phyloP scores from a whole-genome alignment of 768 basidiomycete species.

The Sarcodon sp. region DNA sequence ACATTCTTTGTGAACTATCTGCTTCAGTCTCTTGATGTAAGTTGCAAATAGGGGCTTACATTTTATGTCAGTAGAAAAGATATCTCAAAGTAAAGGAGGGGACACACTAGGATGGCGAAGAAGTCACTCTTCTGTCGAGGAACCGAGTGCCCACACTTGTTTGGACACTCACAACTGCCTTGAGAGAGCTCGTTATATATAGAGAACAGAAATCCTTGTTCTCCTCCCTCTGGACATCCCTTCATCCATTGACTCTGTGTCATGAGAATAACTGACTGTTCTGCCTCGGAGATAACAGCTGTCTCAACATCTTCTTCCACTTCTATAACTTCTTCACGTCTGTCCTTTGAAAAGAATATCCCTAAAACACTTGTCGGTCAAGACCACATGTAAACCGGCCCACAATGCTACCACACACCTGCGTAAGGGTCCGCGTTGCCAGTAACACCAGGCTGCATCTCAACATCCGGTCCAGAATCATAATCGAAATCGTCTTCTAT shows the following conservation, averaged over 20 bases:
- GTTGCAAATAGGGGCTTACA: slow-evolving; percentile 55
- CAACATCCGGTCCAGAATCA: slow-evolving; percentile 44
- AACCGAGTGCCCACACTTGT: slow-evolving; percentile 55
- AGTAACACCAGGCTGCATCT: slow-evolving; percentile 20
- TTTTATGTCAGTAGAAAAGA: slow-evolving; percentile 2
- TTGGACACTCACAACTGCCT: slow-evolving; percentile 56
- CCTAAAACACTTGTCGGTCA: slow-evolving; percentile 28
- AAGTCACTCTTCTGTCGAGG: slow-evolving; percentile 64
- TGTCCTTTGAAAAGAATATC: slow-evolving; percentile 91
- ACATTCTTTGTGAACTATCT: slow-evolving; percentile 48
- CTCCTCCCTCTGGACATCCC: slow-evolving; percentile 88
- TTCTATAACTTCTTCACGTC: slow-evolving; percentile 85
- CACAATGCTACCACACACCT: slow-evolving; percentile 29
- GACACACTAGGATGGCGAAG: slow-evolving; percentile 69
- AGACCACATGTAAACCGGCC: not conserved
- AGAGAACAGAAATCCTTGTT: slow-evolving; percentile 81
- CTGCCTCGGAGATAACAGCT: slow-evolving; percentile 25
- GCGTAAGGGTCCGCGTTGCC: slow-evolving; percentile 80
- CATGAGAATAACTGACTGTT: slow-evolving; percentile 50
- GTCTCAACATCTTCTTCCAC: slow-evolving; percentile 68
- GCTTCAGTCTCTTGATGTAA: slow-evolving; percentile 54
- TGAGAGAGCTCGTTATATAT: slow-evolving; percentile 65
- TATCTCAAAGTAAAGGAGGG: slow-evolving; percentile 8
- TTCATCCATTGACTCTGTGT: slow-evolving; percentile 95
- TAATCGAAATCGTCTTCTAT: slow-evolving; percentile 64